Base-by-base conservation (phyloP, 768 basidiomycete species). In the Aureoboletus auriporus region DNA sequence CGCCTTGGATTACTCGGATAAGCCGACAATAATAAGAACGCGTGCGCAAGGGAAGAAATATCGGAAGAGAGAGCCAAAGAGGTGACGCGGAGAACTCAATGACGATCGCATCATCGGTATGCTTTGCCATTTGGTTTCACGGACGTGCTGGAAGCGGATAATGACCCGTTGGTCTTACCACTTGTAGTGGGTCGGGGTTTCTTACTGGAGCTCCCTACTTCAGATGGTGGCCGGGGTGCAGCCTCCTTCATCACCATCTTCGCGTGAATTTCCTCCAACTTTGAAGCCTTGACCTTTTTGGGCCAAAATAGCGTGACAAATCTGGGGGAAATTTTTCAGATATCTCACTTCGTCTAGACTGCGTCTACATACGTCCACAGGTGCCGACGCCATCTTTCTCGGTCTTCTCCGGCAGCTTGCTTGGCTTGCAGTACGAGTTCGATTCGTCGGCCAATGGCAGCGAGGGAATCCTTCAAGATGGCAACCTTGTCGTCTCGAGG, bases 221-320 rank as follows among this genome's bases (percentile, higher is more conserved):
- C 83, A 20, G 76, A 69, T 44, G 75, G 71, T n/a, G 78, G 69
- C 50, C 80, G 71, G n/a, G 82, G 81, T 30, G 79, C 78, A 39
- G 80, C 78, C 62, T 89, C 89, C 67, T 90, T 90, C 78, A 86
- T 86, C 52, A 91, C 89, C 87, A 96, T 92, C 71, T 96, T 96
- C 13, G 89, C 87, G 60, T 96, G 93, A 38, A 97, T 95, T 63
- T 93, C 92, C 67, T 94, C 89, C 34, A 97, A 73, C 68, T 96
- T 96, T 13, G 80, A 83, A 11, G 93, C 91, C 65, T 88, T 93
- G 55, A 97, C 93, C 69, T 94, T 91, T 75, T 95, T 90, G 6
- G 94, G 94, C 94, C 94, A 97, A 71, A 97, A 97, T 46, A 93
- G 76, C 3, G 92, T 93, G 39, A 96, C 93, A 55, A 97, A 97